A percentile compares a stretch with the other conserved stretches of the same genome.
Conservation (phyloP, 2,329 filamentous ascomycete genomes). For the Plectosphaerella plurivora region DNA sequence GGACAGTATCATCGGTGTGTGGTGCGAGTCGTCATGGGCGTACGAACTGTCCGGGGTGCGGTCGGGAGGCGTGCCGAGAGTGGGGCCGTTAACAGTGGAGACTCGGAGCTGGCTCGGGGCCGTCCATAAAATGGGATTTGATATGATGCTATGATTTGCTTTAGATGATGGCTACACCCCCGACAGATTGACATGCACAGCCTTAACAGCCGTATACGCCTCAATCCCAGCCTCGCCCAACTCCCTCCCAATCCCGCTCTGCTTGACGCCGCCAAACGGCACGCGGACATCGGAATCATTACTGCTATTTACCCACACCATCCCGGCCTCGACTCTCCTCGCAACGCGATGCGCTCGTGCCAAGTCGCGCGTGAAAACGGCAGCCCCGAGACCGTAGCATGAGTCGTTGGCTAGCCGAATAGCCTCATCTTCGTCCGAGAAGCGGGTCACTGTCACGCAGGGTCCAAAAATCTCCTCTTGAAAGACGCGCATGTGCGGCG, state of each 20-base stretch:
- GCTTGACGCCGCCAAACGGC: conserved; percentile 27
- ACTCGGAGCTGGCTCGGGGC: too few relatives aligned
- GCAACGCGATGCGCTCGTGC: conserved; percentile 31
- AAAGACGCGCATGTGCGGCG: conserved; percentile 20
- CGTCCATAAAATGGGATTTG: too few relatives aligned
- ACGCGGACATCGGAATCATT: conserved; percentile 24
- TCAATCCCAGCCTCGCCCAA: conserved; percentile 22
- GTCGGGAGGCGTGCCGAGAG: too few relatives aligned
- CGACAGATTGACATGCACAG: conserved; percentile 25
- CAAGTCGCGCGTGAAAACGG: conserved; percentile 53
- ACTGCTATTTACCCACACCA: conserved; percentile 34
- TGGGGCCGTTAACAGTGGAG: too few relatives aligned
- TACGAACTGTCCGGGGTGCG: too few relatives aligned
- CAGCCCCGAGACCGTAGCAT: conserved; percentile 50
- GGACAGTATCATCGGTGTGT: too few relatives aligned
- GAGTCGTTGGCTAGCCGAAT: conserved; percentile 33
- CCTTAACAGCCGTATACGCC: conserved; percentile 21
- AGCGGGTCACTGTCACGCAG: conserved; percentile 19
- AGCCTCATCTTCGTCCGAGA: conserved; percentile 26
- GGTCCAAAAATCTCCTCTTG: conserved; percentile 27
- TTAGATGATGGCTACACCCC: background rate
- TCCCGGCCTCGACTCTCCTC: conserved; percentile 49
- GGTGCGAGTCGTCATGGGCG: too few relatives aligned
- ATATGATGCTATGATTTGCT: too few relatives aligned
- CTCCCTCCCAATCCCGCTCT: conserved; percentile 25